Base-by-base conservation (phyloP, 192 early-diverging fungal genomes). In the Cladochytrium replicatum region DNA sequence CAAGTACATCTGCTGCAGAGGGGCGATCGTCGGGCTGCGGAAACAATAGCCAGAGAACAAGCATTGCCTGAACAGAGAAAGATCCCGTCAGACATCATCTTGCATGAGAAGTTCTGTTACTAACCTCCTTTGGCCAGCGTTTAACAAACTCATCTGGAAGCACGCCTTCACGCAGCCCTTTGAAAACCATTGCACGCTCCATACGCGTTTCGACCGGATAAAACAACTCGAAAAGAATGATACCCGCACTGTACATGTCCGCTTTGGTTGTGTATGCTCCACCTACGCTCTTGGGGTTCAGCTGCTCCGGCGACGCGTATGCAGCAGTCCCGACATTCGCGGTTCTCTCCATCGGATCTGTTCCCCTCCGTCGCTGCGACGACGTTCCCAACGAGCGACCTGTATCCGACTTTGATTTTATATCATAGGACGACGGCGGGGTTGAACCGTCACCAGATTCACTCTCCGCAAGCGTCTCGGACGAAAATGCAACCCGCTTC, bases 231-330 rank as follows among this genome's bases (percentile, higher is more conserved):
- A 94, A 96, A 42, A 99, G 83, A 30, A 99, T 85, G 32, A 99
- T 93, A 2, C 96, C 96, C 7, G 95, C 63, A 4, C 89, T 91
- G 61, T 95, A 99, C 6, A 99, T 90, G 55, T 99, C 96, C 2
- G 78, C 54, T 50, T 60, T 60, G 32, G 53, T 47, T 17, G 61
- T 62, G 52, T 78, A 74, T 9, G 31, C 22, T 6, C 45, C 58
- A n/a, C 52, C 28, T 8, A 46, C 6, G 61, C 47, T n/a, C 47
- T 43, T 24, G 63, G 75, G 32, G 51, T 56, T 15, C n/a, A 87
- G 58, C 50, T 89, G 87, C 56, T 89, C 87, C 0, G 87, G 87
- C 5, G 87, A 87, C n/a, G 87, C 87, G 52, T 89, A 89, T 74
- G 84, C 84, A 1, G 79, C 62, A 4, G 86, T 88, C 15, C 86